Conservation (phyloP, 2,329 filamentous ascomycete genomes). For the Cladorrhinum sp. region DNA sequence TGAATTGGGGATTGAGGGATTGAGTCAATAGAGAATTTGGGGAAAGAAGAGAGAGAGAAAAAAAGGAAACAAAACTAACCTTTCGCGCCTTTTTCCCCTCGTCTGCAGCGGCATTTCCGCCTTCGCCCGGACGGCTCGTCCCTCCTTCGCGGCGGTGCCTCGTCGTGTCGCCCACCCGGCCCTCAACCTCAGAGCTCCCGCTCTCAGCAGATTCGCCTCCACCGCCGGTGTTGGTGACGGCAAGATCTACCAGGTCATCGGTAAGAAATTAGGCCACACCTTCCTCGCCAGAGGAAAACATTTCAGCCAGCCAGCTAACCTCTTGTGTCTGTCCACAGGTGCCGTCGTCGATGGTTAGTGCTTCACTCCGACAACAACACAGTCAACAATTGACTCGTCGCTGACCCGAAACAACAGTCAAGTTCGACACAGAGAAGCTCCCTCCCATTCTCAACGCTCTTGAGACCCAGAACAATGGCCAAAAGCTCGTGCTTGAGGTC, state of each 20-base stretch:
- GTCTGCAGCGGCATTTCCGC: slow-evolving; percentile 62
- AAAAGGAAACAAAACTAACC: slow-evolving; percentile 35
- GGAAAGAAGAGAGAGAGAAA: background rate
- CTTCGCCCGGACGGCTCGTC: slow-evolving; percentile 60
- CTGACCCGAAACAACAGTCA: slow-evolving; percentile 60
- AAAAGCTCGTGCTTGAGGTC: slow-evolving; percentile 96
- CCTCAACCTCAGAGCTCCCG: slow-evolving; percentile 53
- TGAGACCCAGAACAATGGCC: slow-evolving; percentile 82
- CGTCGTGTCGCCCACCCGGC: slow-evolving; percentile 58
- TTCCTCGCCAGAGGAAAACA: background rate
- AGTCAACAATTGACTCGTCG: slow-evolving; percentile 14
- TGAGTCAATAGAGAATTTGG: background rate
- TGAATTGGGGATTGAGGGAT: background rate
- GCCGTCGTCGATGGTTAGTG: slow-evolving; percentile 97
- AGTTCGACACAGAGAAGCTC: slow-evolving; percentile 92
- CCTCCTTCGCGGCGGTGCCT: slow-evolving; percentile 56
- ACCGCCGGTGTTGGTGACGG: slow-evolving; percentile 57
- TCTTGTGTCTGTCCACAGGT: slow-evolving; percentile 71
- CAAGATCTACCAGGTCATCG: slow-evolving; percentile 66
- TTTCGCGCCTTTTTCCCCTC: slow-evolving; percentile 29
- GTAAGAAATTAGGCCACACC: slow-evolving; percentile 16
- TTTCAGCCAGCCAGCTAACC: slow-evolving; percentile 44
- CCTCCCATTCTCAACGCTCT: slow-evolving; percentile 97
- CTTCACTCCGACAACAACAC: slow-evolving; percentile 10
- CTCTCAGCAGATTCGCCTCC: slow-evolving; percentile 58